Conservation (phyloP, 2,329 filamentous ascomycete species). For the Arthrobotrys pseudoclavata region DNA sequence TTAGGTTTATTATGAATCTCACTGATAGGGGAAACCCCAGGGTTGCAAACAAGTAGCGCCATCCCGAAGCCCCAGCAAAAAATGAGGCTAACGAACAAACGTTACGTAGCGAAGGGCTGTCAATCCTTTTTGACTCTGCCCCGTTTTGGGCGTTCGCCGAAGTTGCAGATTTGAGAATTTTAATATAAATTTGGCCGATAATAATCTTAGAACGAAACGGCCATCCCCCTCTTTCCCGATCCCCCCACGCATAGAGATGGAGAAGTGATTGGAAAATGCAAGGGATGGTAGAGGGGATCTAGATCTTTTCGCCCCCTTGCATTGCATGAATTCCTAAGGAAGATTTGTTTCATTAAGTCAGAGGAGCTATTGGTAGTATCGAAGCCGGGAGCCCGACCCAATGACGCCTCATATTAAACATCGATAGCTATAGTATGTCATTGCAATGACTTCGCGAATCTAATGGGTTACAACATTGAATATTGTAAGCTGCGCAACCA, state of each 20-base stretch:
- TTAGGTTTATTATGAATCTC: constrained; percentile 24
- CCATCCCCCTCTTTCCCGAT: background rate
- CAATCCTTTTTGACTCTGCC: constrained; percentile 24
- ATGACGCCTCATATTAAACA: constrained; percentile 1
- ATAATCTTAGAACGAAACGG: constrained; percentile 21
- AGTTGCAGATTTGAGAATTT: constrained; percentile 49
- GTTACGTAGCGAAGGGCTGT: constrained; percentile 31
- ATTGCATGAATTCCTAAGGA: constrained; percentile 21
- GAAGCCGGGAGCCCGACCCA: constrained; percentile 8
- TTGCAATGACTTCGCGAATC: constrained; percentile 23
- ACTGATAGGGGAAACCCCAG: constrained; percentile 17
- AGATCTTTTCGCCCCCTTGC: constrained; percentile 34
- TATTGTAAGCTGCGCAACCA: constrained; percentile 32
- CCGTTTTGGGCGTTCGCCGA: constrained; percentile 57
- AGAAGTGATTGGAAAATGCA: constrained; percentile 35
- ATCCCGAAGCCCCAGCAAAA: constrained; percentile 26
- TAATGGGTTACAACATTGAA: constrained; percentile 39
- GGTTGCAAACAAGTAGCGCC: constrained; percentile 36
- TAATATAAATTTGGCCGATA: constrained; percentile 33
- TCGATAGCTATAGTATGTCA: constrained; percentile 16
- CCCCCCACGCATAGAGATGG: constrained; percentile 23
- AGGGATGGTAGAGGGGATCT: constrained; percentile 24
- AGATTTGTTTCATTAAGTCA: constrained; percentile 14
- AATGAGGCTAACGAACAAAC: constrained; percentile 12
- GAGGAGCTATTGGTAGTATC: background rate